Conservation (phyloP, 495 filamentous ascomycete species). For the Clohesyomyces aquaticus region DNA sequence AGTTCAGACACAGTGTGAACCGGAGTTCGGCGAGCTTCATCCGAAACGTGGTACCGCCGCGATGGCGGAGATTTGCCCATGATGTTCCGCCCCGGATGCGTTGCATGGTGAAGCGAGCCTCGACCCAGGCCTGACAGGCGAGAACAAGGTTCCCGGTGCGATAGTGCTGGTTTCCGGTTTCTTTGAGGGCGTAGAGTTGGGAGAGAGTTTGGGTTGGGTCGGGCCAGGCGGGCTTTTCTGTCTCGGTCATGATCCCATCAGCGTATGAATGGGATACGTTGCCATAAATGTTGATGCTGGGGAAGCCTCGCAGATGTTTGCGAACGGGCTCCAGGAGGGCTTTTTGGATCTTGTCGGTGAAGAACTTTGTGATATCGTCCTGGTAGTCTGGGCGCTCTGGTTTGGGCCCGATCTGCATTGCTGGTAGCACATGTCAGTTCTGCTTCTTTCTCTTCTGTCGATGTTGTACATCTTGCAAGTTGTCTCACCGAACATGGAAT, state of each 20-base stretch:
- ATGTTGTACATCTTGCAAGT: background rate
- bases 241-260: background rate
- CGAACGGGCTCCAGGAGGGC: slow-evolving; percentile 7
- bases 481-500: background rate
- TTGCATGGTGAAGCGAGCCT: background rate
- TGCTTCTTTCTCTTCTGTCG: background rate
- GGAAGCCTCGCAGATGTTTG: slow-evolving; percentile 3
- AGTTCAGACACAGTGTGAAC: background rate
- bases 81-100: background rate
- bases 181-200: background rate
- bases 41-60: background rate
- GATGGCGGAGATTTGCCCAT: background rate
- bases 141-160: background rate
- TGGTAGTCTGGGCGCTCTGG: background rate
- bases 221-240: background rate
- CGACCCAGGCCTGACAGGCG: background rate
- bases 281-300: background rate
- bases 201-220: background rate
- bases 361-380: slow-evolving; percentile 3
- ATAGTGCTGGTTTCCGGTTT: background rate
- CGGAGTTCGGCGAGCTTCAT: background rate
- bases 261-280: background rate
- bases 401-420: background rate
- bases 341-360: slow-evolving; percentile 9
- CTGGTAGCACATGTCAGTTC: background rate